Base-by-base conservation (phyloP, 2,329 filamentous ascomycete genomes). In the Penicillium sp. region DNA sequence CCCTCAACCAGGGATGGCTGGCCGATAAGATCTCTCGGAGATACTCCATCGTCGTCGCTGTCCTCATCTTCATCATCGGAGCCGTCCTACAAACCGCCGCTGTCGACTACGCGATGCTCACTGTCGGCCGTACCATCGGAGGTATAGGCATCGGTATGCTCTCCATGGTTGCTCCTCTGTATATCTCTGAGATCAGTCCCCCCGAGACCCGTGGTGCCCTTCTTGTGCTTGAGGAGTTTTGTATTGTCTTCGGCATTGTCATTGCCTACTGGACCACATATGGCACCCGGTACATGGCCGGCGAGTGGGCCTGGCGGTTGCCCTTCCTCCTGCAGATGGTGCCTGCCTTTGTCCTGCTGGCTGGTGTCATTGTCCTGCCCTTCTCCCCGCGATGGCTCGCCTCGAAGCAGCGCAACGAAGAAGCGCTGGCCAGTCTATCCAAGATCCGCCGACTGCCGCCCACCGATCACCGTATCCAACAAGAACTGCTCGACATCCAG, bases 341-440 rank as follows among this genome's bases (percentile, higher is more conserved):
- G 13, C 78, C 78, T 1, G 76, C 76, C 0, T 71, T 79, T 45
- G 58, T 80, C 46, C 71, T 80, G 3, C 69, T 71, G 2, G 73
- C 68, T 1, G 76, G 77, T 38, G 76, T 80, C 3, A 62, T 74
- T 13, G 77, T 83, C 63, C 76, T 86, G 46, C 85, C 85, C 0
- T 86, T 83, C 67, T 86, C 84, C 0, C 85, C 85, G 0, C 78
- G 85, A 31, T 87, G 84, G 79, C 78, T 87, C 0, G 79, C 78
- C 7, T 79, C 77, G 5, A 78, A 81, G 54, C 79, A 77, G 9
- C 78, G 81, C 3, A 75, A 85, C 35, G 75, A 82, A 5, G 84
- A 86, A 59, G 80, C 82, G 0, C 73, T 86, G 6, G 61, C 76
- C 7, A 79, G 76, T n/a, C 73, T 87, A 0, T 73, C 75, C 5